These are phyloP conservation scores for Maudiozyma pseudohumilis DNA, from an alignment of 805 yeast species.

Conservation along the genomic window DNA sequence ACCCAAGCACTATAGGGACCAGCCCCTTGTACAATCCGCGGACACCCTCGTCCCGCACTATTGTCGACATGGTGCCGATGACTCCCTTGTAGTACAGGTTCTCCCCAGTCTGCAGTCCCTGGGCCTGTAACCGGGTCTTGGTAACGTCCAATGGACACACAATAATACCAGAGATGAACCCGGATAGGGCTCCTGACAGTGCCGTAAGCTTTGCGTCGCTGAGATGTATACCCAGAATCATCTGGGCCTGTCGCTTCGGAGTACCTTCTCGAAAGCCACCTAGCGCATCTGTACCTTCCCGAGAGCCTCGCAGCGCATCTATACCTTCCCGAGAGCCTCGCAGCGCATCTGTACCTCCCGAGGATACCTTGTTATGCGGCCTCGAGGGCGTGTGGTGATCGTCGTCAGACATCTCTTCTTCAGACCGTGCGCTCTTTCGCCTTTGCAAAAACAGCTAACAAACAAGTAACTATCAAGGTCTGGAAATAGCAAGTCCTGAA, in stretches of 20 bases:
- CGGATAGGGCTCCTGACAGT: slow-evolving; percentile 86
- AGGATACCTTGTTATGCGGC: no score
- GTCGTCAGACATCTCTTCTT: no score
- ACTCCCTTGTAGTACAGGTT: slow-evolving; percentile 46
- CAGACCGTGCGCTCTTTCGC: no score
- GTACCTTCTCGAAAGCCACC: no score
- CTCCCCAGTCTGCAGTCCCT: slow-evolving; percentile 41
- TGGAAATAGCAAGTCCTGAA: no score
- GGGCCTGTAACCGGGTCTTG: slow-evolving; percentile 89
- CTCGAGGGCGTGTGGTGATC: no score
- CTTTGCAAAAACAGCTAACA: no score
- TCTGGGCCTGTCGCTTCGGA: background rate
- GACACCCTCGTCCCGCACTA: slow-evolving; percentile 67
- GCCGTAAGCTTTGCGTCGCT: slow-evolving; percentile 57
- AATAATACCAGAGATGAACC: slow-evolving; percentile 75
- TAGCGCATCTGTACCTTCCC: no score
- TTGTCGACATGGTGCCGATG: slow-evolving; percentile 52
- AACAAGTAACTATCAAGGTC: no score
- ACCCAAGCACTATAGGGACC: slow-evolving; percentile 86
- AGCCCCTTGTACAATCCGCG: slow-evolving; percentile 83
- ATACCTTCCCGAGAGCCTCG: no score
- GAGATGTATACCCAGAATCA: slow-evolving; percentile 6
- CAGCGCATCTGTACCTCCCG: no score
- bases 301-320: no score
- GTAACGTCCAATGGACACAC: slow-evolving; percentile 97